phyloP scores from a whole-genome alignment of 208 protist species.

The Acanthamoeba lenticulata region DNA sequence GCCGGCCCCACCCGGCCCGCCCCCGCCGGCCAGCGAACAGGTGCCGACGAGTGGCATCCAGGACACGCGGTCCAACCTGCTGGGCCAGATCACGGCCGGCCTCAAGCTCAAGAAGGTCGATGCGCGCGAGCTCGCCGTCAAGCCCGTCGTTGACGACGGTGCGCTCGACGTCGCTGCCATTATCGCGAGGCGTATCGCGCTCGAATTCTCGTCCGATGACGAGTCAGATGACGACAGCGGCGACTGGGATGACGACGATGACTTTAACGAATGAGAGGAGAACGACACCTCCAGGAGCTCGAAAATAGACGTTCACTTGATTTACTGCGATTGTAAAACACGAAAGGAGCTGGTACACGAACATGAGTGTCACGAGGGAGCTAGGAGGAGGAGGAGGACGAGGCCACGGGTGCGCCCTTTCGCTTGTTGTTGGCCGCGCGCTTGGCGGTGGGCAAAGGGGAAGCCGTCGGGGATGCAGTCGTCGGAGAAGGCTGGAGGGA shows the following conservation, averaged over 20 bases:
- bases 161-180: slow-evolving; percentile 71
- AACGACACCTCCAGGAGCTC: no score
- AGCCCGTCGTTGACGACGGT: background rate
- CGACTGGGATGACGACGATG: slow-evolving; percentile 66
- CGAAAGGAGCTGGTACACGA: no score
- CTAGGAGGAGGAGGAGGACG: no score
- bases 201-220: slow-evolving; percentile 61
- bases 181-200: slow-evolving; percentile 66
- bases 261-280: slow-evolving; percentile 64
- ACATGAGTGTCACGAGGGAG: no score
- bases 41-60: background rate
- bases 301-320: no score
- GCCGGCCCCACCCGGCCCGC: background rate
- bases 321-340: no score
- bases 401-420: no score
- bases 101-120: slow-evolving; percentile 62
- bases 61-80: slow-evolving; percentile 26
- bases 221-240: slow-evolving; percentile 59
- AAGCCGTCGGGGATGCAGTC: background rate
- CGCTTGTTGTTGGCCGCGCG: no score
- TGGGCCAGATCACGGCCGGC: slow-evolving; percentile 33
- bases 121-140: background rate
- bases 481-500: background rate
- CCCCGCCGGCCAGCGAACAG: background rate
- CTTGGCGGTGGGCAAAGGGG: no score